Evolutionary conservation across 2,329 filamentous ascomycete species (phyloP).

Genomic region (Nannizzia gypsea): DNA sequence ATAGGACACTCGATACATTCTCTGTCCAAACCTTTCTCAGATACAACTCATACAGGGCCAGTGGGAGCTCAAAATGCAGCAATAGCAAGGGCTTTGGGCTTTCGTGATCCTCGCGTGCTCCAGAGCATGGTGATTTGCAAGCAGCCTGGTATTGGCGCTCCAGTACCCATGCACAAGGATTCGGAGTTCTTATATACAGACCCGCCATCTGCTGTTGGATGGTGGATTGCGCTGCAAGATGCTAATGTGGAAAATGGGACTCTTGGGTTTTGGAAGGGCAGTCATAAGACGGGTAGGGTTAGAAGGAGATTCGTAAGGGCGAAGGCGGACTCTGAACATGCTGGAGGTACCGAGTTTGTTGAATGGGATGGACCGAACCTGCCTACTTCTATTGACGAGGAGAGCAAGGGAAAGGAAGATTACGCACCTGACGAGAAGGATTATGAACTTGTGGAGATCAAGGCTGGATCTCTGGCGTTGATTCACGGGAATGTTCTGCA

Average conservation of each 20-base stretch:
- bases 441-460: slow-evolving; percentile 75
- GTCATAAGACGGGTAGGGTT: slow-evolving; percentile 62
- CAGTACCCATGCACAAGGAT: slow-evolving; percentile 85
- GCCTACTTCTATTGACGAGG: slow-evolving; percentile 41
- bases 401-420: slow-evolving; percentile 37
- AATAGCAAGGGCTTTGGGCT: slow-evolving; percentile 61
- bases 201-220: slow-evolving; percentile 79
- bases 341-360: slow-evolving; percentile 56
- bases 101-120: slow-evolving; percentile 61
- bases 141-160: slow-evolving; percentile 87
- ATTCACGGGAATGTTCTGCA: slow-evolving; percentile 95
- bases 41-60: slow-evolving; percentile 39
- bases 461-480: slow-evolving; percentile 77
- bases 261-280: slow-evolving; percentile 72
- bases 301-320: slow-evolving; percentile 56
- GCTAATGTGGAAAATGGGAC: slow-evolving; percentile 78
- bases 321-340: slow-evolving; percentile 25
- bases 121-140: slow-evolving; percentile 99
- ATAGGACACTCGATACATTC: slow-evolving; percentile 68
- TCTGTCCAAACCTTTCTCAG: slow-evolving; percentile 54
- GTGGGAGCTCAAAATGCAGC: slow-evolving; percentile 39
- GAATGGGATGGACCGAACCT: slow-evolving; percentile 56
- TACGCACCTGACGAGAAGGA: slow-evolving; percentile 46
- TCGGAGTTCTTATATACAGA: slow-evolving; percentile 85
- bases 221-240: slow-evolving; percentile 96